These are phyloP conservation scores for Coniosporium tulheliwenetii DNA, from an alignment of 2,329 filamentous ascomycete genomes.

Conservation along the genomic window DNA sequence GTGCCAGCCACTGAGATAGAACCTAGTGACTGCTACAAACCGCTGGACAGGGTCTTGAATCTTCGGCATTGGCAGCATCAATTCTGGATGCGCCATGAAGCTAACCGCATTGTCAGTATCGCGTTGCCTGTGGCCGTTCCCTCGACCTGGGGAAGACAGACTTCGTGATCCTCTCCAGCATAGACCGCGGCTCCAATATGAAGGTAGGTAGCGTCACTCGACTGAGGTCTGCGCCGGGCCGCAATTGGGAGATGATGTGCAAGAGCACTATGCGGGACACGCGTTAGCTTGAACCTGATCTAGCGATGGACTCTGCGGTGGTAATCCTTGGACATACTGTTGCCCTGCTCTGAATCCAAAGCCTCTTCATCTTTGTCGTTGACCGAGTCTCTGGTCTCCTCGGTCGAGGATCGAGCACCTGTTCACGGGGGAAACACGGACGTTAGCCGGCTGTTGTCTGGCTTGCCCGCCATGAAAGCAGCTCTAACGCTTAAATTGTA, in stretches of 20 bases:
- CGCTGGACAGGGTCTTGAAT: constrained; percentile 80
- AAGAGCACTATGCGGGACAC: constrained; percentile 52
- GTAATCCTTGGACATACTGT: constrained; percentile 45
- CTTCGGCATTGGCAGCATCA: constrained; percentile 70
- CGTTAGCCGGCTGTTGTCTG: background rate
- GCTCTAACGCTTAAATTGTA: no score
- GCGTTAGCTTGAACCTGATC: background rate
- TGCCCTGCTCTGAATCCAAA: constrained; percentile 85
- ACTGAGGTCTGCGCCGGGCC: constrained; percentile 87
- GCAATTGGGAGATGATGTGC: constrained; percentile 93
- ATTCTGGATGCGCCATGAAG: constrained; percentile 99
- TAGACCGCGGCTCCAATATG: constrained; percentile 91
- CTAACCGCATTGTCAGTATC: constrained; percentile 28
- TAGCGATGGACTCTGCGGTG: background rate
- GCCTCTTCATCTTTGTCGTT: constrained; percentile 54
- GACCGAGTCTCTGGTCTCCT: constrained; percentile 22
- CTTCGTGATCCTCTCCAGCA: constrained; percentile 99
- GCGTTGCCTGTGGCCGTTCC: no score
- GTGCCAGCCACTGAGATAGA: constrained; percentile 97
- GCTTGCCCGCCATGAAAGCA: background rate
- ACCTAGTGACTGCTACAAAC: constrained; percentile 92
- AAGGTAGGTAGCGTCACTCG: constrained; percentile 92
- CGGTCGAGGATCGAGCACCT: constrained; percentile 26
- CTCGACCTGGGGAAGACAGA: constrained; percentile 18
- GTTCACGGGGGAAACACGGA: background rate